phyloP scores from a whole-genome alignment of 148 eudicot species.

The Vaccinium macrocarpon region DNA sequence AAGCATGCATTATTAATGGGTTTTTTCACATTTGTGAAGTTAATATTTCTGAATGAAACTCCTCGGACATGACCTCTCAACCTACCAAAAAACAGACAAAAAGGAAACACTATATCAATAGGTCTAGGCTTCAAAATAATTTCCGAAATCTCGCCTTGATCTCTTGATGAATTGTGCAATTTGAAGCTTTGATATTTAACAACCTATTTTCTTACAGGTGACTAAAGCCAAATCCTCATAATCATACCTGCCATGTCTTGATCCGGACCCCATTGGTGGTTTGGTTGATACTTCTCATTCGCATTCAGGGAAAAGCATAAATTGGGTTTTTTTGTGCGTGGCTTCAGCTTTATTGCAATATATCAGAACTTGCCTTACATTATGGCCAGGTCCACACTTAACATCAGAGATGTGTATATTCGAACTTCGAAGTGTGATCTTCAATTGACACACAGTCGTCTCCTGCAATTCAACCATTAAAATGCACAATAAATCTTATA shows the following conservation, averaged over 20 bases:
- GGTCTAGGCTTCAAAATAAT: neutral
- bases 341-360: too few relatives aligned
- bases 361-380: conserved; percentile 15
- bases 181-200: neutral
- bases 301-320: too few relatives aligned
- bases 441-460: conserved; percentile 27
- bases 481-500: neutral
- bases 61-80: conserved; percentile 24
- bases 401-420: conserved; percentile 12
- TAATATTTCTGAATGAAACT: conserved; percentile 11
- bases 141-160: neutral
- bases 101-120: neutral
- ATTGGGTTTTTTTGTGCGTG: too few relatives aligned
- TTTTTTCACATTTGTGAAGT: conserved; percentile 19
- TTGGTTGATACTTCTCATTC: neutral
- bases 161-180: neutral
- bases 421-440: conserved; percentile 14
- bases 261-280: conserved; percentile 25
- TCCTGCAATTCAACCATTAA: conserved; percentile 2
- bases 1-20: conserved; percentile 12
- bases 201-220: neutral
- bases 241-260: conserved; percentile 29
- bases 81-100: neutral
- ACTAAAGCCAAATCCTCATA: neutral
- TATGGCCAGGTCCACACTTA: conserved; percentile 27